Evolutionary conservation across 257 asterid genomes (phyloP).

Genomic region (Rehmannia glutinosa): DNA sequence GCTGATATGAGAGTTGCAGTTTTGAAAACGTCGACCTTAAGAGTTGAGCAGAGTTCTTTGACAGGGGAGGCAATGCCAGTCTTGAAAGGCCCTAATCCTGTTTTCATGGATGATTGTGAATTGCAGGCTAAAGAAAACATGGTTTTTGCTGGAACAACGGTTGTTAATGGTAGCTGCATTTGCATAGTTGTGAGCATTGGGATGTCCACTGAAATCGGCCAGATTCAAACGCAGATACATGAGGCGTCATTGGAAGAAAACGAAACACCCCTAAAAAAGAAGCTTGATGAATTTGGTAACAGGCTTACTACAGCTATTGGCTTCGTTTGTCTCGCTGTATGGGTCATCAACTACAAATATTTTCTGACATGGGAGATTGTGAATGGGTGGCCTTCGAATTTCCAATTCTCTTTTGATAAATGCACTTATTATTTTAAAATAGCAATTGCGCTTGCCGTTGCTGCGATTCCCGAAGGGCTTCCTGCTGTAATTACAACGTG

Average conservation of each 20-base stretch:
- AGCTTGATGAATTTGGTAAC: slow-evolving; percentile 69
- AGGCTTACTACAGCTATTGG: slow-evolving; percentile 59
- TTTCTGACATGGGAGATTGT: slow-evolving; percentile 55
- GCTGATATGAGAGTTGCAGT: slow-evolving; percentile 65
- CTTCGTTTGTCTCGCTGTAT: slow-evolving; percentile 48
- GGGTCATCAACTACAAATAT: slow-evolving; percentile 61
- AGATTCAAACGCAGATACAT: slow-evolving; percentile 58
- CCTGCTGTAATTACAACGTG: slow-evolving; percentile 75
- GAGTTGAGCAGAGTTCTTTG: slow-evolving; percentile 67
- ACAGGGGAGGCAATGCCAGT: slow-evolving; percentile 73
- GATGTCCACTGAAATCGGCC: slow-evolving; percentile 64
- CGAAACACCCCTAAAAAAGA: slow-evolving; percentile 63
- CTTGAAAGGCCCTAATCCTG: slow-evolving; percentile 31
- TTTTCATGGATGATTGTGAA: slow-evolving; percentile 54
- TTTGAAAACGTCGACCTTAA: slow-evolving; percentile 47
- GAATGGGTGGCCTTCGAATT: slow-evolving; percentile 54
- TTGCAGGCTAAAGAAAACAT: slow-evolving; percentile 61
- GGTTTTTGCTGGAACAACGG: slow-evolving; percentile 78
- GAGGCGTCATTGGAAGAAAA: slow-evolving; percentile 60
- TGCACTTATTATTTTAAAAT: slow-evolving; percentile 72
- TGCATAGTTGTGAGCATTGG: slow-evolving; percentile 54
- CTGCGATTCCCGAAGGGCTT: slow-evolving; percentile 83
- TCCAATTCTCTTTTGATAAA: slow-evolving; percentile 54
- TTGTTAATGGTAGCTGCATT: slow-evolving; percentile 54
- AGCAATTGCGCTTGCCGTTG: slow-evolving; percentile 77